Evolutionary conservation across 2,329 filamentous ascomycete species (phyloP), one percentile per base, ranked within the genome.

Genomic region (Bipolaris sorokiniana): DNA sequence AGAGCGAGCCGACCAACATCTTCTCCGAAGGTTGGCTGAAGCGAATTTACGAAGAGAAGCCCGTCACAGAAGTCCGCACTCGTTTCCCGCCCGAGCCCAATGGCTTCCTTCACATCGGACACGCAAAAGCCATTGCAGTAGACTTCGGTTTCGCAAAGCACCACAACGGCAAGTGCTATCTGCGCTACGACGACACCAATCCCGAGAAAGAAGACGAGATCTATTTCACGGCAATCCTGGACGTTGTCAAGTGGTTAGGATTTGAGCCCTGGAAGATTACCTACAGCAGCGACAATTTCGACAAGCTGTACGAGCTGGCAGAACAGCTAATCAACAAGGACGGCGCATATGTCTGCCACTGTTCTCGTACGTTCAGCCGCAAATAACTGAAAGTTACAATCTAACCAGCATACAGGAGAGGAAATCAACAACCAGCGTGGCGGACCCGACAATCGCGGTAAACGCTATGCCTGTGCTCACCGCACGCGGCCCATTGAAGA

Each of bases 121-220:
- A 98, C 74, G 90, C 90, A 64, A 98, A 98, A 80, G 94, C 95
- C 20, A 97, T 98, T 75, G 90, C 92, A 0, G 87, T 98, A 76
- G 97, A 98, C 79, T 98, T 98, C 78, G 94, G 94, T 6, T 98
- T 97, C 75, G 94, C 95, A 13, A 87, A 86, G 71, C 88, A 88
- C 71, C 90, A 96, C 73, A 90, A 89, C 34, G 94, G 94, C 56
- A 82, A 88, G 60, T 90, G 87, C 76, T 89, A 89, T 70, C 78
- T 92, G 60, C 85, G 94, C 68, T 97, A 91, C 76, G 95, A 98
- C 75, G 95, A 98, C 70, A 98, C 95, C 13, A 98, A 98, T 75
- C 95, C 95, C 1, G 91, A 93, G 63, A 91, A 90, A 45, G 95
- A 98, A 76, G 90, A 97, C 74, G 91, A 96, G 77, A 84, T 89